Percentiles rank a stretch among this genome's conserved stretches.
These are phyloP conservation scores for Pholiota conissans DNA, from an alignment of 768 basidiomycete genomes.

Conservation along the genomic window DNA sequence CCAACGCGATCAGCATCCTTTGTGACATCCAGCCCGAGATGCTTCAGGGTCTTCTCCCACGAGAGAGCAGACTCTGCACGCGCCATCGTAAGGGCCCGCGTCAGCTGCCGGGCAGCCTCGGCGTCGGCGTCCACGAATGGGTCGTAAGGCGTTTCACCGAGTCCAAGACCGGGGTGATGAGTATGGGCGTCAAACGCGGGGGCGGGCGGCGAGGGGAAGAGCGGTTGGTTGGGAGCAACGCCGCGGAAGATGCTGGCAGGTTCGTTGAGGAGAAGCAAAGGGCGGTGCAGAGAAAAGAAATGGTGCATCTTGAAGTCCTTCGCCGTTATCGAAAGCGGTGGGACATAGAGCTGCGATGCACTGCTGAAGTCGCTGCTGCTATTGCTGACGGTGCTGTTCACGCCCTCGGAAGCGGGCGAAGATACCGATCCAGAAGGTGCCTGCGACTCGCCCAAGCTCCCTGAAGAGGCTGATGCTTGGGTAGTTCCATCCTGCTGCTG, in stretches of 20 bases:
- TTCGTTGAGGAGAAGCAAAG: constrained; percentile 67
- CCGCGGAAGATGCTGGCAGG: constrained; percentile 53
- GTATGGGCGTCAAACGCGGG: background rate
- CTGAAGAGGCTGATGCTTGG: background rate
- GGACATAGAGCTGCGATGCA: constrained; percentile 14
- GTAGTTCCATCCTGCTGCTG: background rate
- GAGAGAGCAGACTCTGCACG: constrained; percentile 58
- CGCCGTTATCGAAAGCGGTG: constrained; percentile 59
- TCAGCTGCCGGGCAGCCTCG: constrained; percentile 78
- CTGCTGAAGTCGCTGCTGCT: constrained; percentile 6
- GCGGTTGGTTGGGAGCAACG: constrained; percentile 26
- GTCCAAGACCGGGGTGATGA: constrained; percentile 1
- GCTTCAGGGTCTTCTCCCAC: constrained; percentile 70
- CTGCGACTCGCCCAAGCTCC: background rate
- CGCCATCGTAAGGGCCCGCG: constrained; percentile 69
- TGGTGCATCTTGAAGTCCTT: constrained; percentile 80
- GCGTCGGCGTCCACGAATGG: constrained; percentile 71
- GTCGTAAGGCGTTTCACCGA: constrained; percentile 33
- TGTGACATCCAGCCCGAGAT: constrained; percentile 60
- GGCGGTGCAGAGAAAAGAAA: constrained; percentile 83
- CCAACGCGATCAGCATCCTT: constrained; percentile 50
- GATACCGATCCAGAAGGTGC: background rate
- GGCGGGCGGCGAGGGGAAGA: constrained; percentile 15
- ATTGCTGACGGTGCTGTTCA: background rate
- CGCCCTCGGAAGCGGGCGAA: background rate